Percentiles rank a stretch among this genome's conserved stretches.
Conservation (phyloP, 176 grass and related monocot genomes). For the Ampelocalamus luodianensis region DNA sequence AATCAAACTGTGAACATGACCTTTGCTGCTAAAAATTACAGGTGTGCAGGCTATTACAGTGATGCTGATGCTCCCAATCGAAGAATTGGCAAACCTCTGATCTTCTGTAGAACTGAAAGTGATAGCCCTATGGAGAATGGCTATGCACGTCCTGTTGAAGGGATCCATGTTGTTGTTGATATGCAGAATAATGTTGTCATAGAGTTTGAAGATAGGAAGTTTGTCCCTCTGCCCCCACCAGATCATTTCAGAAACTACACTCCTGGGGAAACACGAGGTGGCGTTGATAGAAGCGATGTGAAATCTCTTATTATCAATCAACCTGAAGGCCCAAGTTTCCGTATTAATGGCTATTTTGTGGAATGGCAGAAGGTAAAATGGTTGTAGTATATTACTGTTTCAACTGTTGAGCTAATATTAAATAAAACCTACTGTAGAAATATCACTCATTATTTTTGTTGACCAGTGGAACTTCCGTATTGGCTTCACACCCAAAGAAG, state of each 20-base stretch:
- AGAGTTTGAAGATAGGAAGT: conserved; percentile 95
- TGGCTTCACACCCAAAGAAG: conserved; percentile 98
- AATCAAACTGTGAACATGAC: not conserved
- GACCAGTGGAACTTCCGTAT: conserved; percentile 99
- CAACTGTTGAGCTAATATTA: not conserved
- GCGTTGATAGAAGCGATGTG: conserved; percentile 94
- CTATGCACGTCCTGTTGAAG: conserved; percentile 98
- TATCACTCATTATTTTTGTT: conserved; percentile 29
- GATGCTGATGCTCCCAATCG: conserved; percentile 88
- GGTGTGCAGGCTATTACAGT: conserved; percentile 89
- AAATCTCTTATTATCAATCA: conserved; percentile 89
- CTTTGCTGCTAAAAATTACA: conserved; percentile 31
- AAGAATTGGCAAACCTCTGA: conserved; percentile 90
- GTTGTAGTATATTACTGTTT: not conserved
- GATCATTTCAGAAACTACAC: conserved; percentile 99
- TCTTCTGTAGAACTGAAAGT: conserved; percentile 98
- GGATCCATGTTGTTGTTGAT: conserved; percentile 89
- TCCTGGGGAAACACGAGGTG: conserved; percentile 91
- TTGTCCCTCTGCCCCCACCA: conserved; percentile 85
- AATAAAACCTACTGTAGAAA: not conserved
- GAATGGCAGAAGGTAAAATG: conserved; percentile 95
- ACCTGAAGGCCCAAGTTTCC: conserved; percentile 97
- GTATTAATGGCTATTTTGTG: conserved; percentile 93
- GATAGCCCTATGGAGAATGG: conserved; percentile 99
- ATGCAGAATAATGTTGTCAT: conserved; percentile 90